Evolutionary conservation across 2,329 filamentous ascomycete species (phyloP).

Genomic region (Aspergillus piperis): DNA sequence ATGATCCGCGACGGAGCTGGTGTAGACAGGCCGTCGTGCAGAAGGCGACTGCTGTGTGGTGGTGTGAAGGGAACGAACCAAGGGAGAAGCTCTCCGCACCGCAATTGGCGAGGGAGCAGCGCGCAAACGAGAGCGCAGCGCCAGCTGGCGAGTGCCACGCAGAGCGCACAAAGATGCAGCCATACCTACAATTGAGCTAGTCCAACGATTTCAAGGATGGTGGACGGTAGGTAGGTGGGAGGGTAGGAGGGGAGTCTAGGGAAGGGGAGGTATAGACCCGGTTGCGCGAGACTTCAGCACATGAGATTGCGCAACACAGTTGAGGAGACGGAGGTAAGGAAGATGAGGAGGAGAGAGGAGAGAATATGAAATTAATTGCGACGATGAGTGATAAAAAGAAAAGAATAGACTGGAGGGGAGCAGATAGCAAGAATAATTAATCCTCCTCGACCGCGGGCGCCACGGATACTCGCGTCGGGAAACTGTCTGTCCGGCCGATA

Average conservation of each 20-base stretch:
- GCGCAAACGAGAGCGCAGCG: conserved; percentile 33
- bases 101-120: conserved; percentile 24
- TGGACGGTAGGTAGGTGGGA: neutral
- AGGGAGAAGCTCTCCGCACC: conserved; percentile 28
- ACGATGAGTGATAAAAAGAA: conserved; percentile 1
- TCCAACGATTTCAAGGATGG: neutral
- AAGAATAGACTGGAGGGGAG: conserved; percentile 2
- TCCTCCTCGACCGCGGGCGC: conserved; percentile 21
- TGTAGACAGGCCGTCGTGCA: conserved; percentile 64
- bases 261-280: conserved; percentile 1
- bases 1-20: conserved; percentile 88
- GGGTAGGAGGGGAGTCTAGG: neutral
- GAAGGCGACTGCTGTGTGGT: conserved; percentile 27
- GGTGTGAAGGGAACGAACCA: conserved; percentile 34
- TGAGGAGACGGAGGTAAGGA: neutral
- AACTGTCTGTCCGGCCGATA: conserved; percentile 18
- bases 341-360: conserved; percentile 5
- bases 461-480: conserved; percentile 15
- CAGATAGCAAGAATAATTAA: conserved; percentile 7
- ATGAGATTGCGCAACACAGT: neutral
- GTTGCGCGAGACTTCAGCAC: conserved; percentile 2
- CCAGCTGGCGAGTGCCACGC: conserved; percentile 39
- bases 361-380: neutral
- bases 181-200: conserved; percentile 23
- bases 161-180: conserved; percentile 39